Evolutionary conservation across 148 eudicot genomes (phyloP).

Genomic region (Cornus kousa): DNA sequence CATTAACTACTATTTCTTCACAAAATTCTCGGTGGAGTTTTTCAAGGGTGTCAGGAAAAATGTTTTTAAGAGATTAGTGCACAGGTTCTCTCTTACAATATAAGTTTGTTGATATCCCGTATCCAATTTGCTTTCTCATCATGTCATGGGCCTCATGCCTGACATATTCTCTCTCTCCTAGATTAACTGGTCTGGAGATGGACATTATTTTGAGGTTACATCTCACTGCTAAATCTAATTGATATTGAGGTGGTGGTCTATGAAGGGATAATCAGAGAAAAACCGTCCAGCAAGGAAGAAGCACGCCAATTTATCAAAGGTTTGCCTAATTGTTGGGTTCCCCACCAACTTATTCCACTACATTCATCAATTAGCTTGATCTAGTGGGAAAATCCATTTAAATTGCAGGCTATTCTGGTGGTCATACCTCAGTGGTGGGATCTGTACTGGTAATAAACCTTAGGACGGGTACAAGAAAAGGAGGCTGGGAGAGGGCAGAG

Average conservation of each 20-base stretch:
- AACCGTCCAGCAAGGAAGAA: constrained; percentile 55
- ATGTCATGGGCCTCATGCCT: not conserved
- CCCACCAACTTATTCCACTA: not conserved
- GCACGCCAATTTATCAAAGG: constrained; percentile 55
- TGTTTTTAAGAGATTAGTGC: not conserved
- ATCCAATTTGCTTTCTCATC: not conserved
- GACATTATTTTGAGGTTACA: constrained; percentile 14
- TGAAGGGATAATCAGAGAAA: constrained; percentile 55
- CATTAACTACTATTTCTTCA: not conserved
- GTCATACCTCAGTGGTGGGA: constrained; percentile 51
- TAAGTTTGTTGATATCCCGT: not conserved
- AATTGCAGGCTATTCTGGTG: constrained; percentile 54
- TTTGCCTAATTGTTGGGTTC: constrained; percentile 12
- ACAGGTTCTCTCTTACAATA: not conserved
- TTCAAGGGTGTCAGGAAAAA: not conserved
- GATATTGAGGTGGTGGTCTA: constrained; percentile 54
- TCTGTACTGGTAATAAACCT: constrained; percentile 49
- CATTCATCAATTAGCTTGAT: not conserved
- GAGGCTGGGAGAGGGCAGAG: constrained; percentile 59
- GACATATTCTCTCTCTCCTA: not conserved
- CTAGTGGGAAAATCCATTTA: not conserved
- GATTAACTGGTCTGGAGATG: constrained; percentile 4
- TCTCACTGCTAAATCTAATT: constrained; percentile 39
- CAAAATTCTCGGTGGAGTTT: not conserved
- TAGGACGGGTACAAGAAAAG: constrained; percentile 39